phyloP scores from a whole-genome alignment of 2,329 filamentous ascomycete species.

The Xylogone sp. region DNA sequence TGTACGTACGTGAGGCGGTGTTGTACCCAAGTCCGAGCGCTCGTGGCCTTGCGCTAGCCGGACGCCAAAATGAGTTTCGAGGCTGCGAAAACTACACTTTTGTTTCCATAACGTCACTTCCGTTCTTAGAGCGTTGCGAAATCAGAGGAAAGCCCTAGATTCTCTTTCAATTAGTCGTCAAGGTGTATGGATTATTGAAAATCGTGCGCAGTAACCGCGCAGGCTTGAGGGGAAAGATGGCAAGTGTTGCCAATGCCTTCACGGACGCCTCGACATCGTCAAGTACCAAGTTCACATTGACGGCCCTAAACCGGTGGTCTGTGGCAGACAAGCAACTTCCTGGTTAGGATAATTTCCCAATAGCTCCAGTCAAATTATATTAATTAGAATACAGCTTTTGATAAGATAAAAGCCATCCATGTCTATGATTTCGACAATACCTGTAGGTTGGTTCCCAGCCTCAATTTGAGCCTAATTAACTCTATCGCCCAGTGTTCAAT shows the following conservation, averaged over 20 bases:
- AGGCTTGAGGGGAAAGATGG: slow-evolving; percentile 15
- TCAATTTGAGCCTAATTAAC: slow-evolving; percentile 10
- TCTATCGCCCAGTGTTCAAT: slow-evolving; percentile 65
- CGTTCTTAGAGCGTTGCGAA: background rate
- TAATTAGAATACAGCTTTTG: slow-evolving; percentile 51
- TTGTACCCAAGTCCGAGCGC: slow-evolving; percentile 3
- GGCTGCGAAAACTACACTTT: background rate
- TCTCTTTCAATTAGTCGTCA: slow-evolving; percentile 1
- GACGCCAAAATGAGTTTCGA: background rate
- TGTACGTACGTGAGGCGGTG: too few relatives aligned
- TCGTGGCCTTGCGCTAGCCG: background rate
- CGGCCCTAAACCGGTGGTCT: slow-evolving; percentile 80
- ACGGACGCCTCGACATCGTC: slow-evolving; percentile 1
- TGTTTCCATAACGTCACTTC: background rate
- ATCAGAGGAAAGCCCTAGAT: background rate
- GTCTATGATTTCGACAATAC: slow-evolving; percentile 99
- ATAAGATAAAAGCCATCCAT: slow-evolving; percentile 75
- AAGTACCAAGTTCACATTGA: slow-evolving; percentile 52
- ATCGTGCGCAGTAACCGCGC: slow-evolving; percentile 10
- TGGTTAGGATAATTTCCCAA: slow-evolving; percentile 34
- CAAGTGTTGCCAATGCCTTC: slow-evolving; percentile 11
- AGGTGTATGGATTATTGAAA: slow-evolving; percentile 13
- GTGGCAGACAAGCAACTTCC: slow-evolving; percentile 70
- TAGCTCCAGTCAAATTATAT: too few relatives aligned
- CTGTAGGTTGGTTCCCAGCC: slow-evolving; percentile 45